Evolutionary conservation across 352 stramenopile genomes (phyloP).

Genomic region (Pythium rhizo-oryzae): DNA sequence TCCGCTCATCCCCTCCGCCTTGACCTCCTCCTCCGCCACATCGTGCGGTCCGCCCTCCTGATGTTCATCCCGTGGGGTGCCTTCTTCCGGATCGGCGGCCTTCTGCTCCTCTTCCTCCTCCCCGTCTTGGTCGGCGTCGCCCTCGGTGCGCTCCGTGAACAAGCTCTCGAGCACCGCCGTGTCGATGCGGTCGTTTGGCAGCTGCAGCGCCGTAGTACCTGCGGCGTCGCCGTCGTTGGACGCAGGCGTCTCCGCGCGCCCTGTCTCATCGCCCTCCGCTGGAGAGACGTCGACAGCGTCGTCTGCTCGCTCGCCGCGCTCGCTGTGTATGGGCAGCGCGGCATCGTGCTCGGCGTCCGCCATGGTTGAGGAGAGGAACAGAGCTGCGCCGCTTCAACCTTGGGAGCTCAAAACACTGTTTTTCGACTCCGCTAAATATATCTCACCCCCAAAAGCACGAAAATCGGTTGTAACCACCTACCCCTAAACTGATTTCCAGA

Average conservation of each 20-base stretch:
- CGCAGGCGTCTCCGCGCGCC: neutral
- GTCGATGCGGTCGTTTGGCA: constrained; percentile 17
- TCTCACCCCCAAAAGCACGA: too few relatives aligned
- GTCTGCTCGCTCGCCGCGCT: neutral
- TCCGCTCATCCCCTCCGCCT: too few relatives aligned
- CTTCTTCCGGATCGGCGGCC: neutral
- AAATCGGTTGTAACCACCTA: too few relatives aligned
- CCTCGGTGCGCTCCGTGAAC: constrained; percentile 27
- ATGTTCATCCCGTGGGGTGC: neutral
- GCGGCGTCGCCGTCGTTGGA: neutral
- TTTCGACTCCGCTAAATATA: too few relatives aligned
- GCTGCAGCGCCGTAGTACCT: neutral
- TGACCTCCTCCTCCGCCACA: too few relatives aligned
- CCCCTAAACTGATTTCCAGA: too few relatives aligned
- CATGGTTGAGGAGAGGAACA: too few relatives aligned
- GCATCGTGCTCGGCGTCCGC: neutral
- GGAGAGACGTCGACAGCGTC: neutral
- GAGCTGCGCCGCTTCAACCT: too few relatives aligned
- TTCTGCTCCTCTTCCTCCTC: neutral
- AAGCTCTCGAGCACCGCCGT: constrained; percentile 24
- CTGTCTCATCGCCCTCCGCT: neutral
- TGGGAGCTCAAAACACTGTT: too few relatives aligned
- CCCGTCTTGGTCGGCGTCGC: neutral
- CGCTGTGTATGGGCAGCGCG: neutral
- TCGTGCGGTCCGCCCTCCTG: neutral